Conservation (phyloP, 176 grass and related monocot species). For the Cenchrus purpureus region DNA sequence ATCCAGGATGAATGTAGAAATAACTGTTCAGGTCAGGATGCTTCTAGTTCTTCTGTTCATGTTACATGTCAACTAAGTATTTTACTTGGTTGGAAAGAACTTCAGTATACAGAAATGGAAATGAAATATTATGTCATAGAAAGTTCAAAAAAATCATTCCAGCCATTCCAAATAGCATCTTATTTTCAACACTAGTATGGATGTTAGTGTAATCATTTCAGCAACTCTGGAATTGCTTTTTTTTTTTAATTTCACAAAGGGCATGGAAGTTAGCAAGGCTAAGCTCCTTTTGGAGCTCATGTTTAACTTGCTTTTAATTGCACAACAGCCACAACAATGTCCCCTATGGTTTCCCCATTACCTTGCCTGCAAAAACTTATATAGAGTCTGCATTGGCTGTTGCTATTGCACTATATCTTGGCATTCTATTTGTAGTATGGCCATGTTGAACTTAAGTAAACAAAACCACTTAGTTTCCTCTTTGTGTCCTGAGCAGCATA, state of each 20-base stretch:
- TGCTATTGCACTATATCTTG: not conserved
- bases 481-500: not conserved
- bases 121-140: not conserved
- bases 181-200: slow-evolving; percentile 6
- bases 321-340: not conserved
- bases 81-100: not conserved
- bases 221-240: not conserved
- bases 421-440: not conserved
- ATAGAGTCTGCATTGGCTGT: slow-evolving; percentile 12
- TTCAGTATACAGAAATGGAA: not conserved
- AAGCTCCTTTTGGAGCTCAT: slow-evolving; percentile 17
- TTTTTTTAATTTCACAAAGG: not conserved
- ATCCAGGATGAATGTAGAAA: slow-evolving; percentile 58
- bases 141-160: not conserved
- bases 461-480: not conserved
- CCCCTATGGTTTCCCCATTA: slow-evolving; percentile 6
- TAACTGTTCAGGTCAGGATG: slow-evolving; percentile 68
- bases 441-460: not conserved
- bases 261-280: slow-evolving; percentile 6
- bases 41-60: not conserved
- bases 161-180: not conserved
- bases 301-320: slow-evolving; percentile 16
- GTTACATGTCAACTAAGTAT: not conserved
- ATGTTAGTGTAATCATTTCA: slow-evolving; percentile 6
- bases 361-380: slow-evolving; percentile 26